Evolutionary conservation across 1,284 basidiomycete genomes (phyloP).

Genomic region (Thelephora terrestris): DNA sequence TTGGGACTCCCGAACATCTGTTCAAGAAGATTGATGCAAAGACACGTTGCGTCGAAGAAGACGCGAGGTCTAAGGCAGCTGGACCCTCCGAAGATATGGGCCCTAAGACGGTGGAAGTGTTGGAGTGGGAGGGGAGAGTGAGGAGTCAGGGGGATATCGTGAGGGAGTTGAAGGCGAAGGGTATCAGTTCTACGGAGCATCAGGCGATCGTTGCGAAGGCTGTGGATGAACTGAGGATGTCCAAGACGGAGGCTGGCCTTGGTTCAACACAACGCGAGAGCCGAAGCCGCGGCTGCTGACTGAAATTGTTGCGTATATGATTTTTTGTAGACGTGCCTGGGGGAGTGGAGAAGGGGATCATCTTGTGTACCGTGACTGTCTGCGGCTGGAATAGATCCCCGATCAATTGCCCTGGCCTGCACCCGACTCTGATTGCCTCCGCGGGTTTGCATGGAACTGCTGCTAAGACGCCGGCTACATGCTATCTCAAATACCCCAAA

Average conservation of each 20-base stretch:
- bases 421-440: too few relatives aligned
- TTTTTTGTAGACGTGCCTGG: too few relatives aligned
- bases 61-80: constrained; percentile 11
- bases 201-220: constrained; percentile 37
- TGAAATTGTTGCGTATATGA: too few relatives aligned
- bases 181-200: constrained; percentile 45
- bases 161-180: constrained; percentile 48
- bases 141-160: constrained; percentile 67
- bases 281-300: too few relatives aligned
- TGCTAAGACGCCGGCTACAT: too few relatives aligned
- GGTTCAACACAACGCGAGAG: constrained; percentile 10
- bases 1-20: constrained; percentile 82
- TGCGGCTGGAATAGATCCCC: too few relatives aligned
- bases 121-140: constrained; percentile 61
- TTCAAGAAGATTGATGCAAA: constrained; percentile 94
- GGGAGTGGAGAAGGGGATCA: too few relatives aligned
- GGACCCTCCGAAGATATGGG: too few relatives aligned
- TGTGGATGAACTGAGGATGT: constrained; percentile 36
- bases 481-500: too few relatives aligned
- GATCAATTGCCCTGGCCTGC: too few relatives aligned
- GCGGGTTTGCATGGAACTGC: too few relatives aligned
- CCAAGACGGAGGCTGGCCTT: constrained; percentile 61
- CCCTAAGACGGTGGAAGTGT: constrained; percentile 39
- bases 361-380: too few relatives aligned
- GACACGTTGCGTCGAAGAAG: constrained; percentile 42